phyloP scores from a whole-genome alignment of 441 rosid species.

The Syzygium syzygioides region DNA sequence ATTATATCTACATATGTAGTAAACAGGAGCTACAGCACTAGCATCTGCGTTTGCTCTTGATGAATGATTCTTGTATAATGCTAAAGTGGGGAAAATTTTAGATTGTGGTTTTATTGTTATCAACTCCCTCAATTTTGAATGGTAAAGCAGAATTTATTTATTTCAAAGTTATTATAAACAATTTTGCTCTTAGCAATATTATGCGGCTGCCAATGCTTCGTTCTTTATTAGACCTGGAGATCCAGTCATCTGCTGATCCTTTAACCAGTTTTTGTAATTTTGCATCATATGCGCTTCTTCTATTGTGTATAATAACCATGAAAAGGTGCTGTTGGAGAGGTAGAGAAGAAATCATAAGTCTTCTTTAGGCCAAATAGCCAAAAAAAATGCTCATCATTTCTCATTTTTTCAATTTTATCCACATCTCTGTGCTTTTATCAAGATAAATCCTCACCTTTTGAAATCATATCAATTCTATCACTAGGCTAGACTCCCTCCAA shows the following conservation, averaged over 20 bases:
- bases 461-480: background rate
- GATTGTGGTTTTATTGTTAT: background rate
- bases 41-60: background rate
- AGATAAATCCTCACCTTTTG: background rate
- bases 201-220: background rate
- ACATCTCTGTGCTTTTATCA: background rate
- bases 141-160: background rate
- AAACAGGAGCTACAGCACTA: background rate
- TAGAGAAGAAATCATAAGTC: background rate
- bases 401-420: background rate
- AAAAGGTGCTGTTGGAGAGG: background rate
- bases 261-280: background rate
- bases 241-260: background rate
- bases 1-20: background rate
- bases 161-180: background rate
- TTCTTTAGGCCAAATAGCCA: background rate
- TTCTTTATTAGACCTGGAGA: background rate
- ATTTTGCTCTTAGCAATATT: background rate
- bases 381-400: background rate
- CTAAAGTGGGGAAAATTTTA: background rate
- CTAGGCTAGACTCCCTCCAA: background rate
- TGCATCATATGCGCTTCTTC: background rate
- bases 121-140: background rate
- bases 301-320: background rate
- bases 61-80: background rate